Conservation (phyloP, 2,329 filamentous ascomycete genomes). For the Neonectria ditissima region DNA sequence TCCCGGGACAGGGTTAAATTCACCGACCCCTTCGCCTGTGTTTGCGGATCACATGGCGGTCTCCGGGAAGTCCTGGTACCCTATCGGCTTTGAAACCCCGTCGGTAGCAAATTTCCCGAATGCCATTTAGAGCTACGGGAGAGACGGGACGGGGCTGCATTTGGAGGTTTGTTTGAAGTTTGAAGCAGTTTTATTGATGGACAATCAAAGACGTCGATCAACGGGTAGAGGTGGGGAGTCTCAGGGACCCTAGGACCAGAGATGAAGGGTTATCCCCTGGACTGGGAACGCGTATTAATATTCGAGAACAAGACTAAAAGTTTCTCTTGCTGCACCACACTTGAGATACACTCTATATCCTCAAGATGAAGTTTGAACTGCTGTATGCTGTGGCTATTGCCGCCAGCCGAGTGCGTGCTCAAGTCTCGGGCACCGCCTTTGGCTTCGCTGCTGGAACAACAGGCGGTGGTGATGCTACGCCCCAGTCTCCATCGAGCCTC, state of each 20-base stretch:
- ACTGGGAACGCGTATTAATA: neutral
- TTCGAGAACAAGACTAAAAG: neutral
- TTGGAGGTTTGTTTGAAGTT: neutral
- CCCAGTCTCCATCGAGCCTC: slow-evolving; percentile 64
- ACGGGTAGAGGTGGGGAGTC: slow-evolving; percentile 5
- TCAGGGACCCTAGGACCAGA: neutral
- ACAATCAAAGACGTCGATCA: neutral
- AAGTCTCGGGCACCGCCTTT: slow-evolving; percentile 52
- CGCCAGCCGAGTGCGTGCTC: slow-evolving; percentile 12
- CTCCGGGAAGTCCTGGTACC: neutral
- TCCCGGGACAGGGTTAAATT: no score
- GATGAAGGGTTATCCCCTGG: slow-evolving; percentile 4
- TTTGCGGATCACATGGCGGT: no score
- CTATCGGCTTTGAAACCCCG: neutral
- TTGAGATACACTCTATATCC: neutral
- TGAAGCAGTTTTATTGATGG: slow-evolving; percentile 1
- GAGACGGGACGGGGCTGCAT: neutral
- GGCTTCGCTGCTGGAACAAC: slow-evolving; percentile 64
- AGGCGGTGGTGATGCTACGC: slow-evolving; percentile 66
- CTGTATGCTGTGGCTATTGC: slow-evolving; percentile 11
- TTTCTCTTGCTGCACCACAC: neutral
- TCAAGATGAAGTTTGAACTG: slow-evolving; percentile 23
- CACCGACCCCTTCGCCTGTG: no score
- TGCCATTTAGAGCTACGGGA: neutral
- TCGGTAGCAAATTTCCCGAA: neutral